Evolutionary conservation across 768 basidiomycete genomes (phyloP).

Genomic region (Lactifluus subvellereus): DNA sequence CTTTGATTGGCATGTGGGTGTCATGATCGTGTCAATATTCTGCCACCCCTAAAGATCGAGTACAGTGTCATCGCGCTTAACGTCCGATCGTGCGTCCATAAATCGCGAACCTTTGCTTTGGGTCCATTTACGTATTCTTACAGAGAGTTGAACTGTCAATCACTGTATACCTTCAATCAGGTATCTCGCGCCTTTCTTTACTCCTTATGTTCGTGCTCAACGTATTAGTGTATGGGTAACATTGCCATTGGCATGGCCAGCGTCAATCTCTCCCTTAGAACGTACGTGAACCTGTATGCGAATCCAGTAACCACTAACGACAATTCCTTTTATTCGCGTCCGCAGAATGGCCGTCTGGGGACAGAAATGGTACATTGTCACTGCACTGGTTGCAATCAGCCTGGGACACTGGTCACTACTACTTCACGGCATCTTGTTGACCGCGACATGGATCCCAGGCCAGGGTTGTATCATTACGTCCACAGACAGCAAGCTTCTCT

Average conservation of each 20-base stretch:
- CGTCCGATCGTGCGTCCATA: constrained; percentile 30
- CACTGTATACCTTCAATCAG: constrained; percentile 45
- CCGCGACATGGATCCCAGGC: constrained; percentile 46
- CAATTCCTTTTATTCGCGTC: neutral
- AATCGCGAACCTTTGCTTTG: neutral
- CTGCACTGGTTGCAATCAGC: constrained; percentile 46
- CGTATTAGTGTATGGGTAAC: constrained; percentile 38
- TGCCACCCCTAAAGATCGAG: neutral
- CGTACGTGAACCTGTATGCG: constrained; percentile 30
- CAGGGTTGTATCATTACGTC: constrained; percentile 50
- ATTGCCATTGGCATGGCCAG: constrained; percentile 42
- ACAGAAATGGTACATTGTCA: constrained; percentile 48
- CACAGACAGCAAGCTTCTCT: constrained; percentile 58
- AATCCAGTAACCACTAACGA: neutral
- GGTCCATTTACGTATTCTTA: neutral
- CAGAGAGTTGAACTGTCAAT: constrained; percentile 41
- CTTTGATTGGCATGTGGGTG: constrained; percentile 44
- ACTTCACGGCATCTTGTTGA: constrained; percentile 60
- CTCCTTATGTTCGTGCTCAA: neutral
- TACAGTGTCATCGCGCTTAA: constrained; percentile 33
- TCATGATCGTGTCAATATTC: neutral
- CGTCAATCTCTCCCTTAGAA: constrained; percentile 43
- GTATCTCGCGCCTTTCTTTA: constrained; percentile 24
- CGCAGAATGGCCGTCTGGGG: constrained; percentile 60
- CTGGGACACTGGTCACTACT: constrained; percentile 69